Evolutionary conservation across 495 filamentous ascomycete species (phyloP).

Genomic region (Xylaria grammica): DNA sequence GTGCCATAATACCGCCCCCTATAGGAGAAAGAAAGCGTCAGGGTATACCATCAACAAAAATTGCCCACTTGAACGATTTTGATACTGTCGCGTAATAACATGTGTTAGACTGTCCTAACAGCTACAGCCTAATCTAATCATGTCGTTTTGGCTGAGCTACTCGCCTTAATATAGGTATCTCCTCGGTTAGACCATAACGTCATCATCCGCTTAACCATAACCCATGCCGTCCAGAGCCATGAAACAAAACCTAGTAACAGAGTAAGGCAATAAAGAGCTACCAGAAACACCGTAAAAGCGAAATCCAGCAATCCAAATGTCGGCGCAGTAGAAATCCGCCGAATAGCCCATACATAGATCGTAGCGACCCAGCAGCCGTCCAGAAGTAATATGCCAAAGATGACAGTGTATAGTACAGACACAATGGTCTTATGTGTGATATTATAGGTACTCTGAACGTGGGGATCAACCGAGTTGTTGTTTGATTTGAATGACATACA

Average conservation of each 20-base stretch:
- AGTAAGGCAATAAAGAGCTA: not conserved
- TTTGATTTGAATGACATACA: not conserved
- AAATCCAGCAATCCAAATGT: not conserved
- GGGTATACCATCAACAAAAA: too few relatives aligned
- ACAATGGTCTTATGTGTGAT: not conserved
- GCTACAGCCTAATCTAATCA: too few relatives aligned
- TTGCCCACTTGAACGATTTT: too few relatives aligned
- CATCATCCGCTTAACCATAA: not conserved
- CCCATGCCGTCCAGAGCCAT: not conserved
- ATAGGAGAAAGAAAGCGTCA: too few relatives aligned
- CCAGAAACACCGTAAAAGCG: not conserved
- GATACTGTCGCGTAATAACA: too few relatives aligned
- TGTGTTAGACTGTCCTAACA: too few relatives aligned
- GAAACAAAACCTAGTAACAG: not conserved
- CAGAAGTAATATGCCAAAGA: not conserved
- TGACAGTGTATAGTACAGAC: not conserved
- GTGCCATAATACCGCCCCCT: too few relatives aligned
- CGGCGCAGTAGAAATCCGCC: not conserved
- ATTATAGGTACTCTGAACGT: not conserved
- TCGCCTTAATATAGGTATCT: too few relatives aligned
- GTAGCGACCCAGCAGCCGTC: conserved; percentile 5
- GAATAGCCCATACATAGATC: not conserved
- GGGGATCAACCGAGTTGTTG: not conserved
- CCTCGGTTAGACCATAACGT: not conserved
- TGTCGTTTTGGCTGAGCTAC: too few relatives aligned